Base-by-base conservation (phyloP, 1,284 basidiomycete species). In the Sporisorium iseilematis-ciliati region DNA sequence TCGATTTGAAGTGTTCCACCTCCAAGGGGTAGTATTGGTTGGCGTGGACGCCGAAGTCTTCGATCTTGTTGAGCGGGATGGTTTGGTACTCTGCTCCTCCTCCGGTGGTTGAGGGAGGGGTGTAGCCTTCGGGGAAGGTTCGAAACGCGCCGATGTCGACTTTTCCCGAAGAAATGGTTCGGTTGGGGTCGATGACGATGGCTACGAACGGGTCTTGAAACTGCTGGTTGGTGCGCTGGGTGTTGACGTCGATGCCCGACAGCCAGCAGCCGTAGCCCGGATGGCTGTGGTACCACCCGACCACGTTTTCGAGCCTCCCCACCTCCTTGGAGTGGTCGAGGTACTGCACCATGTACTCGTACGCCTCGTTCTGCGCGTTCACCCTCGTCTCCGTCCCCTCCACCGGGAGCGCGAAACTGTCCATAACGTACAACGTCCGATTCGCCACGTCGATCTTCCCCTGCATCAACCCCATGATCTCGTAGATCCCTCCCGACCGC, bases 251-350 rank as follows among this genome's bases (percentile, higher is more conserved):
- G 43, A 99, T 97, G 75, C 94, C 95, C 45, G 94, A 96, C 43
- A 99, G 88, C 97, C 97, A 99, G 86, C 97, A 99, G 6, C 97
- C 97, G 86, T 99, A 99, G 20, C 97, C 97, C 55, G 97, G 97
- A 88, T 99, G 97, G 46, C 95, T 97, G 85, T 99, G 96, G 85
- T 99, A 99, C 96, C 96, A 99, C n/a, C 96, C 96, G 65, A 97
- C 92, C 5, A 92, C 91, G 80, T 97, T 91, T 85, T 98, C 96
- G 20, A 91, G 86, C 68, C 94, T 89, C 14, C 91, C 91, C 14
- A 92, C 92, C 92, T 90, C 90, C 80, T 92, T 91, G 77, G 91
- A 92, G 25, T 90, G 90, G 68, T 91, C 89, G 51, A 93, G 90
- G 82, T 94, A 98, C 81, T 94, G 91, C 53, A 98, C 95, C 96